Base-by-base conservation (phyloP, 139 green algal genomes). In the Bryopsis sp. region DNA sequence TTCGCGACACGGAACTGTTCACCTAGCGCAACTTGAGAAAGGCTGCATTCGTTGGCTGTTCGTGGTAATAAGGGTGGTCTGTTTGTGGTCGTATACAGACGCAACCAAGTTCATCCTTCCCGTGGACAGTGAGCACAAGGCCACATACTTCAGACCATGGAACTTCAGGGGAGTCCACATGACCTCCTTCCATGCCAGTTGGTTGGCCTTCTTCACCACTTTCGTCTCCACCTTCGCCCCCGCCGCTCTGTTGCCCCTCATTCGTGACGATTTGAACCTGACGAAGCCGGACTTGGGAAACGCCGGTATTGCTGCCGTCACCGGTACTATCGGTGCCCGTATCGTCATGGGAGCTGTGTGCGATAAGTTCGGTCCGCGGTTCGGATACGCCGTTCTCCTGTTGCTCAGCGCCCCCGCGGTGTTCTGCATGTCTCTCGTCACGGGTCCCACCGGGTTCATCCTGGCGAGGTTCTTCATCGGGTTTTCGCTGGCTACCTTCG, bases 401-500 rank as follows among this genome's bases (percentile, higher is more conserved):
- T 62, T 82, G n/a, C 32, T 90, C 34, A 71, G 74, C 4, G 76
- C 82, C 0, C 80, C 82, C 6, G 78, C 80, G 35, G 82, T 94
- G 0, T 92, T 90, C 74, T 77, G 76, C 73, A 90, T 93, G 64
- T 73, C 67, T 6, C 54, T 90, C 8, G 79, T 88, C 58, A 82
- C 47, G 8, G 79, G 81, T 62, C 67, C 79, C 26, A 63, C 60
- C 1, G 82, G 78, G 62, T 96, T 92, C 80, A 88, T 92, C 61
- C 62, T 78, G 8, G 74, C 66, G 35, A 84, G 92, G 50, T 72
- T 94, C 36, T 78, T 91, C 76, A 94, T 95, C 63, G 91, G 91
- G 36, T 88, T 88, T 68, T 82, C 72, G 0, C 79, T 96, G 54
- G 85, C 84, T 3, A 84, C 81, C 50, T 97, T 97, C 76, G 90